phyloP scores from a whole-genome alignment of 2,329 filamentous ascomycete genomes.

The Tricladium varicosporioides region DNA sequence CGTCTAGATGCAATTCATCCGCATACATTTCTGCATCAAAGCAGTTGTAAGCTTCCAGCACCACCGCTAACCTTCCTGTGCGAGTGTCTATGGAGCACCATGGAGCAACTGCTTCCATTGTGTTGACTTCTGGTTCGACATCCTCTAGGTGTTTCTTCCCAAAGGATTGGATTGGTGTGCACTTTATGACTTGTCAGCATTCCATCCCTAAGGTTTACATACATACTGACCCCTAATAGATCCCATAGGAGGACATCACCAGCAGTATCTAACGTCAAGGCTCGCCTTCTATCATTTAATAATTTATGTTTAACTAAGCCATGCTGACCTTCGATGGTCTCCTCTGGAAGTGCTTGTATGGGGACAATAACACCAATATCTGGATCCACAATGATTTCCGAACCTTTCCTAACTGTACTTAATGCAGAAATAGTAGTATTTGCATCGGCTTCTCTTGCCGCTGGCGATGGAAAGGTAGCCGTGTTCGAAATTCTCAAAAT shows the following conservation, averaged over 20 bases:
- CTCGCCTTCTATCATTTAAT: conserved; percentile 84
- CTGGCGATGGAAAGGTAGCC: conserved; percentile 65
- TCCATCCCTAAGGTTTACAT: conserved; percentile 18
- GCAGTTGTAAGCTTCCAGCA: conserved; percentile 90
- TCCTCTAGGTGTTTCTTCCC: conserved; percentile 93
- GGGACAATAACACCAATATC: conserved; percentile 55
- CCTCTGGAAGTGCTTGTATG: conserved; percentile 66
- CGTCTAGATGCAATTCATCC: conserved; percentile 75
- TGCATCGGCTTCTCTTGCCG: conserved; percentile 52
- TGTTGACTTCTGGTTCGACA: conserved; percentile 83
- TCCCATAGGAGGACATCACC: conserved; percentile 97
- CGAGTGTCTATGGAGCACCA: conserved; percentile 96
- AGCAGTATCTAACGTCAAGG: conserved; percentile 89
- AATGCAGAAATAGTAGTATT: conserved; percentile 48
- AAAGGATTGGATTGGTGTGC: conserved; percentile 84
- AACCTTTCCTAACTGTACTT: conserved; percentile 51
- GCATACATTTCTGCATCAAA: conserved; percentile 98
- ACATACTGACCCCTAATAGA: conserved; percentile 66
- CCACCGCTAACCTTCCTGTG: conserved; percentile 86
- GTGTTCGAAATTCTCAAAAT: conserved; percentile 83
- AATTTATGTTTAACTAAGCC: conserved; percentile 91
- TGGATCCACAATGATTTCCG: conserved; percentile 52
- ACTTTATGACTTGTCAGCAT: conserved; percentile 49
- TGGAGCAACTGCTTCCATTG: conserved; percentile 82
- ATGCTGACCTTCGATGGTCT: conserved; percentile 92